Percentiles rank a stretch among this genome's conserved stretches.
Evolutionary conservation across 495 filamentous ascomycete genomes (phyloP).

Genomic region (Trypethelium eluteriae): DNA sequence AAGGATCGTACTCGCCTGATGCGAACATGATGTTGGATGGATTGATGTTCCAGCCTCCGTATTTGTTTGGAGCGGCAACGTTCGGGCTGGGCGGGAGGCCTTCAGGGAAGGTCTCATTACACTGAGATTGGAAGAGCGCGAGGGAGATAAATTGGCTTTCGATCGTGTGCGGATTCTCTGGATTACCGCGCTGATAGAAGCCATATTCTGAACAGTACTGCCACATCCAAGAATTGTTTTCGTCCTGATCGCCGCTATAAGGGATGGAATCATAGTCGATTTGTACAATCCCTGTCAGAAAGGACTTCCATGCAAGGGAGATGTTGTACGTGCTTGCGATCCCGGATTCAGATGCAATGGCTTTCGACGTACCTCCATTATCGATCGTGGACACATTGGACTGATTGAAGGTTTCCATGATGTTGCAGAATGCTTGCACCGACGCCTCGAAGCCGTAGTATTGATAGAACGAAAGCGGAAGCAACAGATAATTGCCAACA

Average conservation of each 20-base stretch:
- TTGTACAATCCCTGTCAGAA: slow-evolving; percentile 19
- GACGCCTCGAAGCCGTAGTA: slow-evolving; percentile 38
- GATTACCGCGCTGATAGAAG: slow-evolving; percentile 48
- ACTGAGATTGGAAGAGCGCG: slow-evolving; percentile 44
- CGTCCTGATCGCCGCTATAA: slow-evolving; percentile 16
- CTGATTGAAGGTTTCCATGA: slow-evolving; percentile 36
- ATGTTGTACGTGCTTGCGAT: slow-evolving; percentile 20
- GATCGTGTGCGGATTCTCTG: slow-evolving; percentile 41
- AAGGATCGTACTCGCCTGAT: slow-evolving; percentile 53
- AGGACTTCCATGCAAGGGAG: slow-evolving; percentile 17
- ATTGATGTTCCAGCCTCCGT: slow-evolving; percentile 48
- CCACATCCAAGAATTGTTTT: slow-evolving; percentile 49
- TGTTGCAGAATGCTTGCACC: slow-evolving; percentile 43
- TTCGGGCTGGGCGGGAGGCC: slow-evolving; percentile 31
- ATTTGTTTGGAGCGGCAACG: slow-evolving; percentile 15
- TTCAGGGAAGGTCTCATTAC: slow-evolving; percentile 48
- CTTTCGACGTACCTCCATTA: slow-evolving; percentile 22
- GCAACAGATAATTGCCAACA: slow-evolving; percentile 42
- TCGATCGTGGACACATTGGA: slow-evolving; percentile 19
- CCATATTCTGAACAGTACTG: slow-evolving; percentile 57
- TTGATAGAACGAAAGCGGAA: slow-evolving; percentile 42
- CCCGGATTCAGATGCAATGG: slow-evolving; percentile 21
- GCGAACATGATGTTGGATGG: slow-evolving; percentile 52
- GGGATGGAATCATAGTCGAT: slow-evolving; percentile 21
- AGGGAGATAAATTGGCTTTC: slow-evolving; percentile 48